Evolutionary conservation across 2,329 filamentous ascomycete genomes (phyloP), one percentile per base, ranked within the genome.

Genomic region (Metarhizium sp.): DNA sequence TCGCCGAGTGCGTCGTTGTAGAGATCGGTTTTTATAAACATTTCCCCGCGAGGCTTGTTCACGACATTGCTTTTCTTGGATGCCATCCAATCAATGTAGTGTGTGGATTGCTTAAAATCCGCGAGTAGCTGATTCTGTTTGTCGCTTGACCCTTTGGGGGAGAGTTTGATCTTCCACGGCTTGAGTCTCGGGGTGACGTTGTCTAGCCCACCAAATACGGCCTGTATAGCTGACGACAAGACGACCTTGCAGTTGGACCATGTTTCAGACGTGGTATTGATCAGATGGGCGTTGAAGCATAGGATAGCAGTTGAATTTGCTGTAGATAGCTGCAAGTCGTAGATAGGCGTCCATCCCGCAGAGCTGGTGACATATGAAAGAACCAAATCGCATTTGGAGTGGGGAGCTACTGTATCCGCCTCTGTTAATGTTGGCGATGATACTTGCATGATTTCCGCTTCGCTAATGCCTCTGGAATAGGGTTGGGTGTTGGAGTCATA

Each of bases 291-390:
- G 53, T 85, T 80, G 64, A 87, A 87, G 61, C 77, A 78, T 14
- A 87, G 71, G 4, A 69, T 69, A 1, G 74, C 82, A 0, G 76
- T 75, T 50, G 75, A 77, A 20, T 67, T 72, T 0, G 77, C 75
- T 1, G 83, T 84, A 11, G 75, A 80, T n/a, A 87, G 73, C 53
- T 76, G 76, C 42, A 86, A 67, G 60, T 87, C 82, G 64, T 87
- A 87, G 54, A 75, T 79, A 2, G 84, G 81, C 0, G 71, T 69
- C 83, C 84, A 87, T 58, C 71, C 79, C 0, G 82, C 82, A 1
- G 75, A 73, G 6, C 72, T 71, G 0, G 83, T 83, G 40, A 85
- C 76, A 62, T 86, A 86, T 0, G 77, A 80, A 16, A 86, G 62
- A 3, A 76, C 71, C 6, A 86, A 65, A 52, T 77, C 71, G 63